Evolutionary conservation across 1,284 basidiomycete genomes (phyloP).

Genomic region (Heterobasidion occidentale): DNA sequence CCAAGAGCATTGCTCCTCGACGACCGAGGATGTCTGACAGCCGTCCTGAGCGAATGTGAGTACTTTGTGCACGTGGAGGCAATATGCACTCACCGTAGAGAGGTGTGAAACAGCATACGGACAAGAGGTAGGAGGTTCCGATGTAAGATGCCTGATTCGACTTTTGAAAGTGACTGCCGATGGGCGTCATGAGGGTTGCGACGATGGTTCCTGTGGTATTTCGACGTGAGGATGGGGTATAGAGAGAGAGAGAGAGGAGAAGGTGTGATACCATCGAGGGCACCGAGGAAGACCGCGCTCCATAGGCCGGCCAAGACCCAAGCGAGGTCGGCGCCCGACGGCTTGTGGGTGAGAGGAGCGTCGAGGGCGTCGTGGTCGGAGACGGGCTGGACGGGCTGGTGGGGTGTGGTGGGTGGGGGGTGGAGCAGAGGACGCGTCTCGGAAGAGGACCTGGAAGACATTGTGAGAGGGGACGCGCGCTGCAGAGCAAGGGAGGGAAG

Average conservation of each 20-base stretch:
- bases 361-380: neutral
- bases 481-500: neutral
- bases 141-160: conserved; percentile 80
- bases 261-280: conserved; percentile 58
- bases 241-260: conserved; percentile 1
- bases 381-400: neutral
- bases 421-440: conserved; percentile 19
- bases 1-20: conserved; percentile 78
- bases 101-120: conserved; percentile 87
- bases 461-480: neutral
- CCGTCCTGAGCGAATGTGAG: conserved; percentile 42
- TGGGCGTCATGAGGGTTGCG: conserved; percentile 71
- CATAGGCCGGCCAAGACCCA: conserved; percentile 73
- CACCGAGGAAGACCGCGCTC: conserved; percentile 75
- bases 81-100: conserved; percentile 59
- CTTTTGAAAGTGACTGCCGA: conserved; percentile 74
- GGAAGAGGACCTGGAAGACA: conserved; percentile 3
- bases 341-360: conserved; percentile 27
- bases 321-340: conserved; percentile 42
- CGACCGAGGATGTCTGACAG: conserved; percentile 84
- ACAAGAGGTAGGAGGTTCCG: conserved; percentile 81
- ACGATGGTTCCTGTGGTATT: conserved; percentile 60
- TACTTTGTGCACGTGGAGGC: neutral
- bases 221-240: conserved; percentile 14
- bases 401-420: conserved; percentile 8